A percentile compares a stretch with the other conserved stretches of the same genome.
phyloP scores from a whole-genome alignment of 2,329 filamentous ascomycete genomes.

The Trichophaea hybrida region DNA sequence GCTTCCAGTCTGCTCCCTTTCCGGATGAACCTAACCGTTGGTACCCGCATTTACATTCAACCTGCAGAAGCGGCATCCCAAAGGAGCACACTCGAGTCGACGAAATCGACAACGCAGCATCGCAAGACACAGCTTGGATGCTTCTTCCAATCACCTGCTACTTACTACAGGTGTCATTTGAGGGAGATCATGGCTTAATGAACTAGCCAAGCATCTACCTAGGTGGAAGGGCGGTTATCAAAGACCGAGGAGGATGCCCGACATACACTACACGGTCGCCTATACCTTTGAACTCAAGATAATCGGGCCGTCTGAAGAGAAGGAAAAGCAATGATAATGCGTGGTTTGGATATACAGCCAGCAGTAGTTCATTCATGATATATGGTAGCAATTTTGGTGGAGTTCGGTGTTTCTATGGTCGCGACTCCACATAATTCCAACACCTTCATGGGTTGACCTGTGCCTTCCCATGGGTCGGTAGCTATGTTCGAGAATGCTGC shows the following conservation, averaged over 20 bases:
- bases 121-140: not conserved
- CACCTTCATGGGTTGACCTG: not conserved
- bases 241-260: not conserved
- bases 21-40: slow-evolving; percentile 5
- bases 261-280: not conserved
- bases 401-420: not conserved
- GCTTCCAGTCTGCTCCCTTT: not conserved
- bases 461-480: not conserved
- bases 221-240: not conserved
- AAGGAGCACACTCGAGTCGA: slow-evolving; percentile 6
- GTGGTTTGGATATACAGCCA: not conserved
- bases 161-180: not conserved
- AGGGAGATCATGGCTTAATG: not conserved
- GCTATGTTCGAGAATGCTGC: too few species aligned
- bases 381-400: not conserved
- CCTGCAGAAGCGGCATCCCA: slow-evolving; percentile 1
- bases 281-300: not conserved
- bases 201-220: not conserved
- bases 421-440: not conserved
- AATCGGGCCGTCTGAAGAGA: not conserved
- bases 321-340: not conserved
- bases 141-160: not conserved
- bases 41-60: not conserved
- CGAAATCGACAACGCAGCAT: slow-evolving; percentile 1
- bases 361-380: not conserved